These are phyloP conservation scores for Colletotrichum navitas DNA, from an alignment of 2,329 filamentous ascomycete genomes.

Conservation along the genomic window DNA sequence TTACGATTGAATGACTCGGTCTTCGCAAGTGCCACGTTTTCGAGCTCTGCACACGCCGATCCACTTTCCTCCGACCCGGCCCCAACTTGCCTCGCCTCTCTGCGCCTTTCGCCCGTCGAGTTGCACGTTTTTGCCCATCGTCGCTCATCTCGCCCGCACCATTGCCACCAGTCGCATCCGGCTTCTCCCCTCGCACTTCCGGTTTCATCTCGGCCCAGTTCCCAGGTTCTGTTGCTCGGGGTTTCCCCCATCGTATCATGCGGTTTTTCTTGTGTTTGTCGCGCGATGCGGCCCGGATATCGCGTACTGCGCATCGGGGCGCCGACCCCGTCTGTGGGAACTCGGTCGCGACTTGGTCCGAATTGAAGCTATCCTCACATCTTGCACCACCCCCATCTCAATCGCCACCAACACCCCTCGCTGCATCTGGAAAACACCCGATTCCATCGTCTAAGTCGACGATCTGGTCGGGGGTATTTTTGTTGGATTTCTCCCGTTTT, in stretches of 20 bases:
- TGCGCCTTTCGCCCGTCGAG: constrained; percentile 36
- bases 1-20: constrained; percentile 31
- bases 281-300: constrained; percentile 20
- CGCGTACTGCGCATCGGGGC: constrained; percentile 4
- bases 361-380: constrained; percentile 44
- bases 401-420: constrained; percentile 12
- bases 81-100: constrained; percentile 35
- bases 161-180: constrained; percentile 34
- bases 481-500: constrained; percentile 34
- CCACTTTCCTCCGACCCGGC: constrained; percentile 23
- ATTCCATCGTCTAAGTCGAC: constrained; percentile 33
- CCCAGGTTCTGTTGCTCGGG: constrained; percentile 6
- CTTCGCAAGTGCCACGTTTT: constrained; percentile 25
- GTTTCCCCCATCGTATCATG: constrained; percentile 28
- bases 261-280: not conserved
- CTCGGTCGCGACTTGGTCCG: constrained; percentile 13
- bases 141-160: constrained; percentile 24
- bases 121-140: constrained; percentile 32
- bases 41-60: constrained; percentile 20
- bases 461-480: constrained; percentile 26
- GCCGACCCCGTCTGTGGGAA: constrained; percentile 8
- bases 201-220: constrained; percentile 20
- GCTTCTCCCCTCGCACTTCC: constrained; percentile 12
- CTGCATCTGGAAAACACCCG: constrained; percentile 16
- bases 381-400: constrained; percentile 37